Base-by-base conservation (phyloP, 345 rosid genomes). In the Pelargonium nanum region DNA sequence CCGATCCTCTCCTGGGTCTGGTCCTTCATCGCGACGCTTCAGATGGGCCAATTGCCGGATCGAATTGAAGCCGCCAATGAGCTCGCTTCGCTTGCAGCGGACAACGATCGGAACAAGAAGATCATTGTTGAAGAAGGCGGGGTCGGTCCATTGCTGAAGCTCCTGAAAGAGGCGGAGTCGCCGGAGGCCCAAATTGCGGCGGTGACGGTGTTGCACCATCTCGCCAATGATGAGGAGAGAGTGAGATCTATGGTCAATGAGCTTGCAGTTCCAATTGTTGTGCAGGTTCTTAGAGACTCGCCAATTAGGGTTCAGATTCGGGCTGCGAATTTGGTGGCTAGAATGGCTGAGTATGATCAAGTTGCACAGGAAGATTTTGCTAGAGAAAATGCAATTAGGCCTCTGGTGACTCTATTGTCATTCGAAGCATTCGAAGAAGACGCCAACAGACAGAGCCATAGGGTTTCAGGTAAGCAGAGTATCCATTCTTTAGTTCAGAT, bases 1-100 rank as follows among this genome's bases (percentile, higher is more conserved):
- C 98, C 98, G 57, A 87, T 92, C 53, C 75, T 92, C 13, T 81
- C 96, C 2, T 91, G 89, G 95, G 86, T 91, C 22, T 91, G 98
- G 98, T 86, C 92, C 5, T 80, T 74, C 54, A 77, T 85, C 4
- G 86, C 92, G 0, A 67, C 85, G 2, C 65, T 84, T 19, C 84
- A 78, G 55, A 74, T 79, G 85, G 87, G 88, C 0, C 77, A 73
- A 25, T 61, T 72, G 53, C 25, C 62, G 6, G 93, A 86, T n/a
- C 83, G 82, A 19, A 77, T 82, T 19, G 93, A 89, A 13, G 98
- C 98, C 0, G 93, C 95, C 19, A 81, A 74, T 63, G 80, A 81
- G 53, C 82, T 92, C 51, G 86, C 81, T 16, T 76, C 81, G 0
- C 82, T 86, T 0, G 98, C 93, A 0, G 55, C 69, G 20, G 98